These are phyloP conservation scores for Poa pratensis DNA, from an alignment of 176 grass and related monocot species.

Conservation along the genomic window DNA sequence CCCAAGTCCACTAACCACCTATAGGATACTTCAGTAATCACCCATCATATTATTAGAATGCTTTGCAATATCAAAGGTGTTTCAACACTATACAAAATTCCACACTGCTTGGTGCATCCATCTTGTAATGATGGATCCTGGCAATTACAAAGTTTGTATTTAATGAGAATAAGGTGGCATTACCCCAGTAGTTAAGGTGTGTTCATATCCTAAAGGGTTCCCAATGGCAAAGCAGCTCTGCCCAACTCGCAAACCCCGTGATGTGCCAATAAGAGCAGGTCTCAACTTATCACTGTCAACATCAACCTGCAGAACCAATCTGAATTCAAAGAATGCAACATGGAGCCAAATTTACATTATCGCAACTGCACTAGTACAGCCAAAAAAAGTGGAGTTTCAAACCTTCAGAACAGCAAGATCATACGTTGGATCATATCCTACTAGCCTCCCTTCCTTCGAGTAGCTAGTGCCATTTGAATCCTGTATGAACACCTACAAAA, in stretches of 20 bases:
- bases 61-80: slow-evolving; percentile 8
- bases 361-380: slow-evolving; percentile 30
- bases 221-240: slow-evolving; percentile 94
- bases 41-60: slow-evolving; percentile 31
- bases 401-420: slow-evolving; percentile 92
- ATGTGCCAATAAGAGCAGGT: slow-evolving; percentile 71
- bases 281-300: slow-evolving; percentile 52
- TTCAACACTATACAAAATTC: slow-evolving; percentile 6
- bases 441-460: slow-evolving; percentile 65
- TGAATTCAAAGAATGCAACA: slow-evolving; percentile 32
- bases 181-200: slow-evolving; percentile 86
- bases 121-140: not conserved
- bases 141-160: slow-evolving; percentile 3
- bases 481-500: slow-evolving; percentile 63
- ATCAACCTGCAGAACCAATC: slow-evolving; percentile 62
- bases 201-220: slow-evolving; percentile 87
- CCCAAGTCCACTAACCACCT: slow-evolving; percentile 81
- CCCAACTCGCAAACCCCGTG: slow-evolving; percentile 66
- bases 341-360: slow-evolving; percentile 22
- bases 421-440: slow-evolving; percentile 74
- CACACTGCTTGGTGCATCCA: not conserved
- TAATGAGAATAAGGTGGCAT: slow-evolving; percentile 5
- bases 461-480: slow-evolving; percentile 68
- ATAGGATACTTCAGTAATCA: slow-evolving; percentile 39
- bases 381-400: slow-evolving; percentile 38